These are phyloP conservation scores for Phytophthora citricola DNA, from an alignment of 352 stramenopile genomes.

Conservation along the genomic window DNA sequence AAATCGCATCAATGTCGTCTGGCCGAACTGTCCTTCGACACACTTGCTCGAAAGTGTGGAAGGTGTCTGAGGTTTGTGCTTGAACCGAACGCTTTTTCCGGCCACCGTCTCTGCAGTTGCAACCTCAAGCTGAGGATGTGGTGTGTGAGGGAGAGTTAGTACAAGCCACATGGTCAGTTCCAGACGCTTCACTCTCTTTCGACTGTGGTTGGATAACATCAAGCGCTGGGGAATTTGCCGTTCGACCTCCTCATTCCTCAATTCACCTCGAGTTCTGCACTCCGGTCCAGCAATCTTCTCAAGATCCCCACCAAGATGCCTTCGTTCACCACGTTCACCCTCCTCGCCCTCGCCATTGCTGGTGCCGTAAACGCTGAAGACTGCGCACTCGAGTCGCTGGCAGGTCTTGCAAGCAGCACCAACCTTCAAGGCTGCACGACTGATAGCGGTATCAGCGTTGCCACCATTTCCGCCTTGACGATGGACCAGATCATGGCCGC, in stretches of 20 bases:
- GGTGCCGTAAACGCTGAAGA: slow-evolving; percentile 15
- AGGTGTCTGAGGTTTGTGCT: background rate
- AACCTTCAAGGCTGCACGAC: slow-evolving; percentile 26
- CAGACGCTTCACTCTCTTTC: slow-evolving; percentile 12
- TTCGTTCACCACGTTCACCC: slow-evolving; percentile 16
- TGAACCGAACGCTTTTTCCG: slow-evolving; percentile 1
- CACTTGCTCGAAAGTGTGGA: background rate
- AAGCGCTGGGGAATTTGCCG: background rate
- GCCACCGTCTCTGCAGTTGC: slow-evolving; percentile 3
- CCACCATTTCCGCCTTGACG: slow-evolving; percentile 18
- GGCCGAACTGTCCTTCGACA: background rate
- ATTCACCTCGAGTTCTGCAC: slow-evolving; percentile 21
- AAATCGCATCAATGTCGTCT: background rate
- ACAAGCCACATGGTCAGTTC: slow-evolving; percentile 21
- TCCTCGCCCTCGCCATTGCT: slow-evolving; percentile 16
- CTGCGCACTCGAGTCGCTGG: slow-evolving; percentile 15
- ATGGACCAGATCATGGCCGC: slow-evolving; percentile 13
- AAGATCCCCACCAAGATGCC: slow-evolving; percentile 21
- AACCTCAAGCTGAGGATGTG: background rate
- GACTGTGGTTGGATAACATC: slow-evolving; percentile 13
- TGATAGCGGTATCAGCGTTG: slow-evolving; percentile 28
- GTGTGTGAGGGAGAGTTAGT: slow-evolving; percentile 9
- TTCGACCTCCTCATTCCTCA: slow-evolving; percentile 16
- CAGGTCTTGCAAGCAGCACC: slow-evolving; percentile 14
- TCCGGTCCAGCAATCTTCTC: slow-evolving; percentile 8